These are phyloP conservation scores for Jatropha multifida DNA, from an alignment of 441 rosid genomes.

Conservation along the genomic window DNA sequence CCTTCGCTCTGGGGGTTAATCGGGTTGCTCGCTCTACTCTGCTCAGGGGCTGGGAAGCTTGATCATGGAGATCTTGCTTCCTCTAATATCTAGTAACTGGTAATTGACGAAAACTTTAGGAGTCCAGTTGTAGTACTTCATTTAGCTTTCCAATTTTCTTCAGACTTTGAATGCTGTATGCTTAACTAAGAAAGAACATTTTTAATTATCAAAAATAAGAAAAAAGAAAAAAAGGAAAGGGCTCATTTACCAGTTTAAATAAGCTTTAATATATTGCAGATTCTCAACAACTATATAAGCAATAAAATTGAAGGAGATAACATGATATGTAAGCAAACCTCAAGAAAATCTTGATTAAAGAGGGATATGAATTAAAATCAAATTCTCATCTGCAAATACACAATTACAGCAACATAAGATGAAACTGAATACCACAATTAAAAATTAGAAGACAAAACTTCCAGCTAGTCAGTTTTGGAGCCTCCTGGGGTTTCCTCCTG, in stretches of 20 bases:
- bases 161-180: neutral
- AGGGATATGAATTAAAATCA: conserved; percentile 7
- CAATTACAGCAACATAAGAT: conserved; percentile 1
- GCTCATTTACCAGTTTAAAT: neutral
- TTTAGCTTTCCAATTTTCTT: neutral
- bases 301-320: neutral
- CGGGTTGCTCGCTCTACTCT: conserved; percentile 77
- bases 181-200: neutral
- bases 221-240: neutral
- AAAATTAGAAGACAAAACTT: neutral
- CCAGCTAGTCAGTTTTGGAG: conserved; percentile 34
- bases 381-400: conserved; percentile 4
- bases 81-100: neutral
- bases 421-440: neutral
- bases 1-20: conserved; percentile 84
- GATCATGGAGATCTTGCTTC: neutral
- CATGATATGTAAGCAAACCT: neutral
- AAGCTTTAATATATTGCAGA: neutral
- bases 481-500: conserved; percentile 48
- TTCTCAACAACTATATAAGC: neutral
- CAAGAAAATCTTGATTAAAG: neutral
- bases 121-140: neutral
- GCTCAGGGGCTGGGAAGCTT: conserved; percentile 87
- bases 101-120: neutral
- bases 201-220: neutral